Conservation (phyloP, 2,329 filamentous ascomycete species). For the Stagonosporopsis vannaccii region DNA sequence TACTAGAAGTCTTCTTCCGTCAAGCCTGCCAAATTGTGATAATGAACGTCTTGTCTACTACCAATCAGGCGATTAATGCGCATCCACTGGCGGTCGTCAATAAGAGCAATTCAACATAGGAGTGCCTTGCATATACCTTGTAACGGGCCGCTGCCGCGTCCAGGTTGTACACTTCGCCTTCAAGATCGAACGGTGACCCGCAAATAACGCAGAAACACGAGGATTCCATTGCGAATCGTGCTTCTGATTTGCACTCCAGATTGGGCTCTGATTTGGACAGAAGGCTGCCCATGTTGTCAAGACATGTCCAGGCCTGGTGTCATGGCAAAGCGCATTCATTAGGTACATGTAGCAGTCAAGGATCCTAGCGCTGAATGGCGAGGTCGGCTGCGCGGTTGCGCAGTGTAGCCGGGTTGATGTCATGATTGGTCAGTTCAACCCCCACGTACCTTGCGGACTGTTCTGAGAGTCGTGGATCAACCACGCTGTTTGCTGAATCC, state of each 20-base stretch:
- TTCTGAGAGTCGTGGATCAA: background rate
- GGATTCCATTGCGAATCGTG: slow-evolving; percentile 30
- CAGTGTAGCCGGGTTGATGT: background rate
- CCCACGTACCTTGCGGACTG: background rate
- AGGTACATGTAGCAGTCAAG: background rate
- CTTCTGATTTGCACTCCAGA: slow-evolving; percentile 26
- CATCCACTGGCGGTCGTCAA: slow-evolving; percentile 31
- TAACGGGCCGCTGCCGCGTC: slow-evolving; percentile 27
- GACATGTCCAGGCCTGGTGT: background rate
- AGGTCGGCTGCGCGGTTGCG: background rate
- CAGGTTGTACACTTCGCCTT: slow-evolving; percentile 31
- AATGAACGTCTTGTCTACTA: slow-evolving; percentile 7
- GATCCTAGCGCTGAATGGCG: background rate
- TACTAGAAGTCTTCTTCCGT: slow-evolving; percentile 16
- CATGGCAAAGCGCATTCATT: background rate
- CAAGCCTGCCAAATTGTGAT: slow-evolving; percentile 8
- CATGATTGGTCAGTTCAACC: slow-evolving; percentile 1
- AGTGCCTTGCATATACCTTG: slow-evolving; percentile 5
- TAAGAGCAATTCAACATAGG: background rate
- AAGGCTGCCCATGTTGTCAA: slow-evolving; percentile 22
- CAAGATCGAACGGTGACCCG: slow-evolving; percentile 36
- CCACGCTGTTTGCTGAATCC: too few species aligned
- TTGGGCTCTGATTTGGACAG: slow-evolving; percentile 21
- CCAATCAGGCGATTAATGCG: slow-evolving; percentile 32
- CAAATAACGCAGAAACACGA: slow-evolving; percentile 37